These are phyloP conservation scores for Penicillium diatomitis DNA, from an alignment of 495 filamentous ascomycete genomes.

Conservation along the genomic window DNA sequence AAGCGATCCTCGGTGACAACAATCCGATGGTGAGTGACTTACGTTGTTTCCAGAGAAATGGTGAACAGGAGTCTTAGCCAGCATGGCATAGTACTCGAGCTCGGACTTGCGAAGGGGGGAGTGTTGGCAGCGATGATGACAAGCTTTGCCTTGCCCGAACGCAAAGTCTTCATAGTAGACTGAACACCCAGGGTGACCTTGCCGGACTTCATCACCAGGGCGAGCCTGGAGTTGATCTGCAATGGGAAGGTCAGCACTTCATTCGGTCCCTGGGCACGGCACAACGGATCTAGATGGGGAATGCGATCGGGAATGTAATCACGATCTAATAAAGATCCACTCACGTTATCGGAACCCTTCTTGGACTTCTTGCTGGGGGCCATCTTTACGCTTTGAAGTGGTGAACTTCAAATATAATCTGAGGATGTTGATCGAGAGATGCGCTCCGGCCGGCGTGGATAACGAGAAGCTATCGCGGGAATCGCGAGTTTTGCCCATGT, in stretches of 20 bases:
- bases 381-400: conserved; percentile 52
- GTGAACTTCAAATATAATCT: conserved; percentile 15
- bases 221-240: conserved; percentile 71
- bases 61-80: conserved; percentile 87
- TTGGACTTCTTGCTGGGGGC: conserved; percentile 91
- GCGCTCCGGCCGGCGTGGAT: conserved; percentile 30
- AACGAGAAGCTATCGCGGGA: conserved; percentile 9
- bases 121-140: conserved; percentile 83
- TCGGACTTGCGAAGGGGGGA: conserved; percentile 89
- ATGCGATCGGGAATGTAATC: background rate
- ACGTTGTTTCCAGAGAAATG: conserved; percentile 98
- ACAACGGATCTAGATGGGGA: background rate
- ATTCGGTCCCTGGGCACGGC: background rate
- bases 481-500: conserved; percentile 11
- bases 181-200: conserved; percentile 89
- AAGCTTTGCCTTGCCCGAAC: conserved; percentile 53
- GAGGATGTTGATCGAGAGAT: conserved; percentile 13
- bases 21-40: conserved; percentile 30
- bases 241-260: background rate
- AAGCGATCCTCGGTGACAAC: no score
- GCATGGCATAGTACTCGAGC: conserved; percentile 86
- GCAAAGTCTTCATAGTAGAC: conserved; percentile 89
- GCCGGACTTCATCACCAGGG: conserved; percentile 92
- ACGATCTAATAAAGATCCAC: background rate
- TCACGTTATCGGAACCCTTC: conserved; percentile 72